These are phyloP conservation scores for Chaetomiaceae sp. DNA, from an alignment of 2,329 filamentous ascomycete genomes.

Conservation along the genomic window DNA sequence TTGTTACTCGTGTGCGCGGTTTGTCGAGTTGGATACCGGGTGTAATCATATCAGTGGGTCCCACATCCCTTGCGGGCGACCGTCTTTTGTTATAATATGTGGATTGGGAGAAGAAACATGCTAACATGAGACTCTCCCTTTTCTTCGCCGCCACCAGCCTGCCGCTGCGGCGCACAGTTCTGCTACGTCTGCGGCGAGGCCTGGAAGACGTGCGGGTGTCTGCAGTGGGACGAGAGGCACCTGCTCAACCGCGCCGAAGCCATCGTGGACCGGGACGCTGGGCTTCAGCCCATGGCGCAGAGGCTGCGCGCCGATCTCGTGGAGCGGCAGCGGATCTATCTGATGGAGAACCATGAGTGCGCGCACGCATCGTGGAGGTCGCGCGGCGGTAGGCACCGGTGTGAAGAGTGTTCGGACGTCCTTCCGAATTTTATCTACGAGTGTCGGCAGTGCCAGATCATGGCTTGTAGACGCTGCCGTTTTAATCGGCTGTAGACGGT, in stretches of 20 bases:
- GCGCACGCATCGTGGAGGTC: slow-evolving; percentile 35
- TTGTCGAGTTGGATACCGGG: slow-evolving; percentile 48
- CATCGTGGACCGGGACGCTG: slow-evolving; percentile 30
- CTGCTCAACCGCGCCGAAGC: slow-evolving; percentile 33
- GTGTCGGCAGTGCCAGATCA: slow-evolving; percentile 42
- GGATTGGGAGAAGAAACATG: background rate
- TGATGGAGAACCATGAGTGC: slow-evolving; percentile 40
- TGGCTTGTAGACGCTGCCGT: slow-evolving; percentile 44
- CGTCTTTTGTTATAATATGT: too few relatives aligned
- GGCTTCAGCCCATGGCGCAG: background rate
- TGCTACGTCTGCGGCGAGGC: slow-evolving; percentile 44
- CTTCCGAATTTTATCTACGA: slow-evolving; percentile 43
- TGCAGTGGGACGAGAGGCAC: slow-evolving; percentile 36
- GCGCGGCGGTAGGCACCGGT: slow-evolving; percentile 33
- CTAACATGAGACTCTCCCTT: background rate
- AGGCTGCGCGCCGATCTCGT: slow-evolving; percentile 15
- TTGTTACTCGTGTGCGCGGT: slow-evolving; percentile 41
- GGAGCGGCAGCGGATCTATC: slow-evolving; percentile 24
- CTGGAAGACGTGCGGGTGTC: slow-evolving; percentile 41
- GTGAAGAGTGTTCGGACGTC: slow-evolving; percentile 41
- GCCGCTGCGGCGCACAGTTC: slow-evolving; percentile 44
- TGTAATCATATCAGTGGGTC: slow-evolving; percentile 56
- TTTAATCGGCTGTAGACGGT: slow-evolving; percentile 36
- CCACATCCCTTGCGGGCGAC: too few relatives aligned
- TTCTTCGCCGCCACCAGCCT: slow-evolving; percentile 33